Evolutionary conservation across 805 yeast genomes (phyloP).

Genomic region (Suhomyces xylopsoci): DNA sequence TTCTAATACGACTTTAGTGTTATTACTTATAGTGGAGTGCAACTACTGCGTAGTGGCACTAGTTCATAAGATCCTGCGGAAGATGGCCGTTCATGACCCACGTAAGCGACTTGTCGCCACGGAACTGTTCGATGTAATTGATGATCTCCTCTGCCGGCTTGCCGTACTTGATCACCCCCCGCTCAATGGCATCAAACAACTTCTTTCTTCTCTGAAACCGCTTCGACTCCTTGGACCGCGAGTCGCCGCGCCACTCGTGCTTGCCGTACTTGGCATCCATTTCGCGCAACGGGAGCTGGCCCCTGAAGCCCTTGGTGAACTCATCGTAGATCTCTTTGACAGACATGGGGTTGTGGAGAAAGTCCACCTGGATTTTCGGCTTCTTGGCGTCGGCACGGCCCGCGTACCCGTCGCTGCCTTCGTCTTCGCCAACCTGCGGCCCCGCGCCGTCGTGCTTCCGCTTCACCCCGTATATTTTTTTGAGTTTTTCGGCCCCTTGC

Average conservation of each 20-base stretch:
- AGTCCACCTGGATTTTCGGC: conserved; percentile 38
- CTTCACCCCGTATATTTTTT: conserved; percentile 8
- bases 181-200: conserved; percentile 41
- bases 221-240: conserved; percentile 43
- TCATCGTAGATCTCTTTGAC: conserved; percentile 45
- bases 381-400: conserved; percentile 20
- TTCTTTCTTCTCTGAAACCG: conserved; percentile 43
- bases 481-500: conserved; percentile 1
- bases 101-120: conserved; percentile 42
- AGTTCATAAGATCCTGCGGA: conserved; percentile 28
- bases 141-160: conserved; percentile 41
- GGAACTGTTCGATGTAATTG: conserved; percentile 37
- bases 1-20: too few species aligned
- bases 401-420: conserved; percentile 4
- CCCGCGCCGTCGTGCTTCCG: conserved; percentile 8
- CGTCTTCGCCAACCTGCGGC: conserved; percentile 6
- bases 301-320: conserved; percentile 42
- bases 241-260: conserved; percentile 46
- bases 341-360: conserved; percentile 44
- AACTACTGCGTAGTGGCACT: too few species aligned
- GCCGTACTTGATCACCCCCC: conserved; percentile 39
- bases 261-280: conserved; percentile 44
- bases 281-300: conserved; percentile 41
- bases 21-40: too few species aligned
- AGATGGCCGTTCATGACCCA: conserved; percentile 49